Evolutionary conservation across 805 yeast species (phyloP).

Genomic region (Candida dajiaensis): DNA sequence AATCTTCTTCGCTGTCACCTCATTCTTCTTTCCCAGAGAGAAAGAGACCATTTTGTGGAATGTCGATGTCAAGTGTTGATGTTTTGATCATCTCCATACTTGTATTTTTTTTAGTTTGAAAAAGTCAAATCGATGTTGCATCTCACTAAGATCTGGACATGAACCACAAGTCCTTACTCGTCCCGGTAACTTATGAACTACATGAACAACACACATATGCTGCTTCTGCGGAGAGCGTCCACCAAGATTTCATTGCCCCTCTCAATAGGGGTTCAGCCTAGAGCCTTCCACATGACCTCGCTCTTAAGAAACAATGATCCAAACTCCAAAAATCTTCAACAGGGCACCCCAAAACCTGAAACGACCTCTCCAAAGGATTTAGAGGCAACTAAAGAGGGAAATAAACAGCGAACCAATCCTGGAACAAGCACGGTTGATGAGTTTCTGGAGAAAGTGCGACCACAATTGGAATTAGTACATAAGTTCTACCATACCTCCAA

Average conservation of each 20-base stretch:
- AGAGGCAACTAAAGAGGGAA: not conserved
- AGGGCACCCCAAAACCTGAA: not conserved
- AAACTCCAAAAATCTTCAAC: not conserved
- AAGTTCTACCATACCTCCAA: conserved; percentile 13
- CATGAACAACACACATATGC: not conserved
- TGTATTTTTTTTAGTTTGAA: no score
- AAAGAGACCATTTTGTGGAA: conserved; percentile 29
- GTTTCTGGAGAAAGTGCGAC: conserved; percentile 12
- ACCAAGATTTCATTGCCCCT: not conserved
- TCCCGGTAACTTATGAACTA: no score
- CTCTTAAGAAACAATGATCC: not conserved
- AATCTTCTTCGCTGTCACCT: conserved; percentile 6
- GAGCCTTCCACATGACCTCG: not conserved
- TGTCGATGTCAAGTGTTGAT: not conserved
- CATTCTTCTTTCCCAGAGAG: conserved; percentile 28
- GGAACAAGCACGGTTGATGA: conserved; percentile 7
- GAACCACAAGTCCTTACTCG: not conserved
- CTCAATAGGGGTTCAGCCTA: not conserved
- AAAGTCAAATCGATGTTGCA: no score
- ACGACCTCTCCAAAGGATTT: not conserved
- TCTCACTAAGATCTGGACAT: not conserved
- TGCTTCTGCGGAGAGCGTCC: not conserved
- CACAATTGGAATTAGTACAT: conserved; percentile 17
- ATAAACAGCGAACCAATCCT: not conserved
- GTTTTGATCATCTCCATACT: not conserved